Percentiles rank a stretch among this genome's conserved stretches.
phyloP scores from a whole-genome alignment of 129 eudicot genomes.

The Escallonia herrerae region DNA sequence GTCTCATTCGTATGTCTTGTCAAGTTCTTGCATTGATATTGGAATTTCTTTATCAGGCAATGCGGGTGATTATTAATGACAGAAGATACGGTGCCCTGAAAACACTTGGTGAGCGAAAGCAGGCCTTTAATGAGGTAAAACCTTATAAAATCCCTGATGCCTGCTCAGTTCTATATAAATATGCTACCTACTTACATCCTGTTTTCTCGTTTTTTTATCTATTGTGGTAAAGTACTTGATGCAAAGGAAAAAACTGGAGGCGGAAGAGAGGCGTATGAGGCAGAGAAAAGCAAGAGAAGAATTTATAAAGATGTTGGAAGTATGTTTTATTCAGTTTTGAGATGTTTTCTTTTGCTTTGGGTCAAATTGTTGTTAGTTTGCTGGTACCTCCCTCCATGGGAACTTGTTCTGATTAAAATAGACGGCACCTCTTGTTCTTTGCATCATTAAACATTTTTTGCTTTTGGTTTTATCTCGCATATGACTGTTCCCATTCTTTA shows the following conservation, averaged over 20 bases:
- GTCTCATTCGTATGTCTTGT: slow-evolving; percentile 1
- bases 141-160: slow-evolving; percentile 7
- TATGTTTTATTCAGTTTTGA: slow-evolving; percentile 27
- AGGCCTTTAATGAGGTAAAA: slow-evolving; percentile 87
- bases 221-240: slow-evolving; percentile 59
- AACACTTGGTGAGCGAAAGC: slow-evolving; percentile 88
- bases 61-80: slow-evolving; percentile 94
- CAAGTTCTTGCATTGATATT: slow-evolving; percentile 19
- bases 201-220: background rate
- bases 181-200: background rate
- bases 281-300: slow-evolving; percentile 94
- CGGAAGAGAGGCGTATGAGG: slow-evolving; percentile 86
- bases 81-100: slow-evolving; percentile 92
- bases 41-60: slow-evolving; percentile 48
- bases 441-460: too few species aligned
- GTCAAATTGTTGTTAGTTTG: background rate
- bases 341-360: background rate
- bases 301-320: slow-evolving; percentile 91
- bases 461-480: too few species aligned
- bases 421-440: too few species aligned
- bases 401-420: too few species aligned
- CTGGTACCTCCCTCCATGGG: background rate
- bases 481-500: too few species aligned
- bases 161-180: slow-evolving; percentile 2
- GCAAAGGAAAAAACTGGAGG: slow-evolving; percentile 88